A percentile compares a stretch with the other conserved stretches of the same genome.
These are phyloP conservation scores for Posidonia australis DNA, from an alignment of 106 monocot species.

Conservation along the genomic window DNA sequence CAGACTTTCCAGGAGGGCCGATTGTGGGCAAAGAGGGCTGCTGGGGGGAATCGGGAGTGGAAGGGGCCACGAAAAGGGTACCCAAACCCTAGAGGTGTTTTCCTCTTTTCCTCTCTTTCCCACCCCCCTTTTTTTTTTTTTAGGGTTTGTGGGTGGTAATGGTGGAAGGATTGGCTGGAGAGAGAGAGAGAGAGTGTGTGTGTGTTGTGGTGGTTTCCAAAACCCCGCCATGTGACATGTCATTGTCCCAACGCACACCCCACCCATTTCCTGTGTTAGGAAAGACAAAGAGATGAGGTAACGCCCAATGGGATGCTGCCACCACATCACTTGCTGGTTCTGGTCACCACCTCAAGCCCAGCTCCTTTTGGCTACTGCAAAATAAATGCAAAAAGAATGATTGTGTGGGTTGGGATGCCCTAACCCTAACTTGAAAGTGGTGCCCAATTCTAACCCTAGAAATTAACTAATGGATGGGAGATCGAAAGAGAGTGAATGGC, in stretches of 20 bases:
- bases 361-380: background rate
- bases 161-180: background rate
- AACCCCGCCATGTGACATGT: conserved; percentile 1
- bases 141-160: conserved; percentile 1
- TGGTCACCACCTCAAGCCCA: background rate
- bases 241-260: background rate
- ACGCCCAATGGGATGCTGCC: background rate
- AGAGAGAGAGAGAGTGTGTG: background rate
- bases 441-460: background rate
- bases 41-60: no score
- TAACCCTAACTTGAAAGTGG: conserved; percentile 4
- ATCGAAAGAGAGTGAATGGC: no score
- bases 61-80: background rate
- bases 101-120: background rate
- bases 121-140: background rate
- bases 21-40: no score
- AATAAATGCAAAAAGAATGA: background rate
- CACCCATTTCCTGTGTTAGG: background rate
- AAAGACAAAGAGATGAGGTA: background rate
- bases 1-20: no score
- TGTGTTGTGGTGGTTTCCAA: background rate
- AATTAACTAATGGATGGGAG: no score
- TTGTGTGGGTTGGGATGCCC: conserved; percentile 1
- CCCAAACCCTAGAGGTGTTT: background rate
- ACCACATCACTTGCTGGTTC: background rate